Conservation (phyloP, 78 protist species). For the Pigoraptor vietnamica region DNA sequence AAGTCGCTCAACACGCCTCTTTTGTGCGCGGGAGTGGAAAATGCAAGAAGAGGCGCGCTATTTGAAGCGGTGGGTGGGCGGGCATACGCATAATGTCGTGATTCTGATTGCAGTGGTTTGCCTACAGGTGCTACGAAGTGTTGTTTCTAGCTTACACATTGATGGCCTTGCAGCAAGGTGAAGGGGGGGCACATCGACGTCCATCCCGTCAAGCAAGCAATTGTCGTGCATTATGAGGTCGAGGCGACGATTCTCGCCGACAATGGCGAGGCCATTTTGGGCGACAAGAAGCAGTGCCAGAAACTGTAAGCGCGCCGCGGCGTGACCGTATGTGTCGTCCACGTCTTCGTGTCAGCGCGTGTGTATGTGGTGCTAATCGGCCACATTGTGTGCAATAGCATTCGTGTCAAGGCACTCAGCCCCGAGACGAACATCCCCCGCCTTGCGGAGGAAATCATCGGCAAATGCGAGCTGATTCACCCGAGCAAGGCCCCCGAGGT, state of each 20-base stretch:
- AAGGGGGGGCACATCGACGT: not conserved
- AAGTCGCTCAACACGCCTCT: too few species aligned
- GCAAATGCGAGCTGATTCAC: not conserved
- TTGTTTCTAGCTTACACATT: too few species aligned
- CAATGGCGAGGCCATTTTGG: not conserved
- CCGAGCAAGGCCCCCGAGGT: not conserved
- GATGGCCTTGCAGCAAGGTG: not conserved
- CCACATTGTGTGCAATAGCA: too few species aligned
- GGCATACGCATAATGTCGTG: not conserved
- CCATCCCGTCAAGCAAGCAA: not conserved
- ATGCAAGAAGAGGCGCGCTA: not conserved
- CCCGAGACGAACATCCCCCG: not conserved
- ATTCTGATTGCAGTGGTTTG: not conserved
- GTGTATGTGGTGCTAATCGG: too few species aligned
- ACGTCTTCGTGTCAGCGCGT: too few species aligned
- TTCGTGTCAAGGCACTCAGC: not conserved
- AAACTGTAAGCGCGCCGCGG: not conserved
- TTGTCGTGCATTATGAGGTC: not conserved
- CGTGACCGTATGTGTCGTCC: too few species aligned
- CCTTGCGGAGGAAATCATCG: not conserved
- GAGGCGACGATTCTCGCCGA: not conserved
- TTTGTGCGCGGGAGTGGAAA: too few species aligned
- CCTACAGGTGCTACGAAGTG: not conserved
- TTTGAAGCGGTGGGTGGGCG: not conserved
- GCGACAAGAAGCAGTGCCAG: not conserved